Conservation (phyloP, 2,329 filamentous ascomycete species). For the Apiospora malaysiana region DNA sequence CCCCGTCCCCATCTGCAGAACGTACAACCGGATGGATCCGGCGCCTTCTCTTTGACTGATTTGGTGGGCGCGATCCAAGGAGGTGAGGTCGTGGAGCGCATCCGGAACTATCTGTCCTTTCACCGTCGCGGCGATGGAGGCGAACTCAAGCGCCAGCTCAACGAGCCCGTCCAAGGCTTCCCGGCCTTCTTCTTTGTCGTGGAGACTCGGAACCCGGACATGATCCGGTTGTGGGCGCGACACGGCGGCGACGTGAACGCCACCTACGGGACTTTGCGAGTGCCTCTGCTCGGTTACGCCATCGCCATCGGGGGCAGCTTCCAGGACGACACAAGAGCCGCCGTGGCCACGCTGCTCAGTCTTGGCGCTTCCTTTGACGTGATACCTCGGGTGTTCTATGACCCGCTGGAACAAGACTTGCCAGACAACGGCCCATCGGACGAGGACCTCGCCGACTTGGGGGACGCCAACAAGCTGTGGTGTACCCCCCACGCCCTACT, state of each 20-base stretch:
- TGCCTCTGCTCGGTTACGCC: slow-evolving; percentile 32
- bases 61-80: slow-evolving; percentile 22
- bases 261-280: slow-evolving; percentile 23
- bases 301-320: slow-evolving; percentile 25
- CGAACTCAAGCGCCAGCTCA: slow-evolving; percentile 24
- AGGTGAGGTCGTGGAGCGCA: not conserved
- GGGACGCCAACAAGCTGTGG: slow-evolving; percentile 26
- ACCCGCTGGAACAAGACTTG: slow-evolving; percentile 27
- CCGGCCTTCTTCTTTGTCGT: slow-evolving; percentile 34
- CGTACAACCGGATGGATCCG: not conserved
- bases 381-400: slow-evolving; percentile 30
- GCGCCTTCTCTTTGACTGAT: not conserved
- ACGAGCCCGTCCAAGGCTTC: slow-evolving; percentile 27
- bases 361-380: slow-evolving; percentile 28
- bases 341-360: slow-evolving; percentile 27
- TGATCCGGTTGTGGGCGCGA: slow-evolving; percentile 31
- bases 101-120: slow-evolving; percentile 25
- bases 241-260: slow-evolving; percentile 32
- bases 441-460: slow-evolving; percentile 20
- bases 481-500: slow-evolving; percentile 25
- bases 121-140: slow-evolving; percentile 20
- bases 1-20: not conserved
- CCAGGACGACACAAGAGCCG: not conserved
- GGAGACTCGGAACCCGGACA: slow-evolving; percentile 27
- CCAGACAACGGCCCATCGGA: not conserved